These are phyloP conservation scores for Skeletonema potamos DNA, from an alignment of 108 stramenopile genomes.

Conservation along the genomic window DNA sequence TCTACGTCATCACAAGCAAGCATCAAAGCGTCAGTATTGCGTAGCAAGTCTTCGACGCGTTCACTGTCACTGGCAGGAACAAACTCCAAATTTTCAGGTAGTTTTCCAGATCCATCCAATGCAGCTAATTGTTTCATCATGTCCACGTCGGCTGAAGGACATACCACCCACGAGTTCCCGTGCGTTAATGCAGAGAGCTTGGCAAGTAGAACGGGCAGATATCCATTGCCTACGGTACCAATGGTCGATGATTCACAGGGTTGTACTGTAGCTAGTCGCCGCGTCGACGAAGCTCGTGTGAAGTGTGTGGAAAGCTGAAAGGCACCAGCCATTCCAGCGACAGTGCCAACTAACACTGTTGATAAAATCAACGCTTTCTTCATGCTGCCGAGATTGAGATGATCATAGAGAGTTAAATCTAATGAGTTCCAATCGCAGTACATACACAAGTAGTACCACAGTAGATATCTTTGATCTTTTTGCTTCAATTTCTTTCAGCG, in stretches of 20 bases:
- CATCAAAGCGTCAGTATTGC: slow-evolving; percentile 22
- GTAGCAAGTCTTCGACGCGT: slow-evolving; percentile 7
- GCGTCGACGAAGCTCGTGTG: not conserved
- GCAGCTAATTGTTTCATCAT: slow-evolving; percentile 1
- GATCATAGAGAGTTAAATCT: no score
- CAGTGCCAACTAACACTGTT: not conserved
- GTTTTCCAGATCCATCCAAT: not conserved
- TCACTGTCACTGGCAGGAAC: slow-evolving; percentile 23
- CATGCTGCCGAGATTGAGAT: not conserved
- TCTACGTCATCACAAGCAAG: slow-evolving; percentile 30
- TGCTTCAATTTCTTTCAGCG: not conserved
- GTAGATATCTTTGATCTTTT: not conserved
- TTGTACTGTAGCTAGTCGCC: not conserved
- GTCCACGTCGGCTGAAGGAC: slow-evolving; percentile 15
- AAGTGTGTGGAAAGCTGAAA: not conserved
- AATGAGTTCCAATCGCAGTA: no score
- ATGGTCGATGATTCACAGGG: not conserved
- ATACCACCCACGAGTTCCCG: slow-evolving; percentile 30
- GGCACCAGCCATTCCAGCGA: not conserved
- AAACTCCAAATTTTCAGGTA: slow-evolving; percentile 9
- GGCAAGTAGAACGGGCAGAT: slow-evolving; percentile 18
- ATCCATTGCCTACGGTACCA: slow-evolving; percentile 38
- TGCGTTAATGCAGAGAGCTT: slow-evolving; percentile 27
- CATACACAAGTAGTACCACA: no score
- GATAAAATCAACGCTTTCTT: not conserved